Base-by-base conservation (phyloP, 306 rosid genomes). In the Echinosophora koreensis region DNA sequence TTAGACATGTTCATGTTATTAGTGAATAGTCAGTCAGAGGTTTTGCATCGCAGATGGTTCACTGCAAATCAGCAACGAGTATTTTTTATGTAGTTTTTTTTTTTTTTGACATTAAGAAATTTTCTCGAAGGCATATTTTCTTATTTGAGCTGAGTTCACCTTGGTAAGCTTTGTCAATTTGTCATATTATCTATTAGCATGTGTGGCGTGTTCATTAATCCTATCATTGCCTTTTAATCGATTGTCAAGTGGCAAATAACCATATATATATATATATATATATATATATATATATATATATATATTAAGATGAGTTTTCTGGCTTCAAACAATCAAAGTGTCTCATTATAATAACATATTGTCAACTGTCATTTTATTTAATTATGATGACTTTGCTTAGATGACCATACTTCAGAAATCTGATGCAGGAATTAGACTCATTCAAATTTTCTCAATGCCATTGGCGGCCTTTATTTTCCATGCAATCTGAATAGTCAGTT, bases 131-230 rank as follows among this genome's bases (percentile, higher is more conserved):
- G 15, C 66, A 59, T n/a, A 15, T 49, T 12, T 12, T 28, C 8
- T 61, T 52, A 12, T 55, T 17, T 15, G 11, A 12, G 58, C 66
- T 49, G 44, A 51, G 50, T 58, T 70, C 30, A 65, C 47, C 42
- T 42, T 59, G 17, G 46, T 5, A 47, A 32, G 57, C 22, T 52
- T 59, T 54, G 27, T 62, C 61, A 61, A 55, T 6, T 78, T 73
- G 74, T 71, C 30, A 66, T 61, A 55, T 81, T 32, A 35, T 59
- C n/a, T 72, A 68, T 41, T 39, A 27, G 34, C 52, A 64, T 61
- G 15, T 65, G 69, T 83, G 81, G 63, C 85, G 82, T 86, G 84
- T 77, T 82, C 77, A 69, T 74, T 62, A 77, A 57, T 71, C 78
- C 42, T 61, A 73, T 41, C 22, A 74, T 76, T 65, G 57, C 76